Base-by-base conservation (phyloP, 176 grass and related monocot genomes). In the Alloteropsis semialata region DNA sequence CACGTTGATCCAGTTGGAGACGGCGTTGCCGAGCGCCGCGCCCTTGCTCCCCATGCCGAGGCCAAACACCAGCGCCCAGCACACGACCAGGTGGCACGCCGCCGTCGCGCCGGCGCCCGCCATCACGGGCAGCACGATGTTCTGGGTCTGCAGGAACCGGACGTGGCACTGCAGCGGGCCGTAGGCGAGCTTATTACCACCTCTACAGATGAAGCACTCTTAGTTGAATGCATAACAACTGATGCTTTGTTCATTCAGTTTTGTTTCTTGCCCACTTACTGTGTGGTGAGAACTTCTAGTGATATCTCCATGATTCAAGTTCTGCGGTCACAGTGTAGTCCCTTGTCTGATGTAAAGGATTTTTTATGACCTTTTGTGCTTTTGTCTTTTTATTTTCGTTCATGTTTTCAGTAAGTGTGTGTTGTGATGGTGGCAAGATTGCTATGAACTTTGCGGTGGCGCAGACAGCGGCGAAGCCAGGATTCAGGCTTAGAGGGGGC, bases 121-220 rank as follows among this genome's bases (percentile, higher is more conserved):
- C 86, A 92, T 74, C 27, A 82, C 74, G 4, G 86, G 86, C 42
- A 89, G 37, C 46, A 89, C 83, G 22, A 89, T 72, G 74, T 82
- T 89, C 82, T 92, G 90, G 15, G 90, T 65, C 46, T 92, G 86
- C 67, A 92, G 69, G 69, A 72, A 72, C 44, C 69, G 15, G 44
- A 72, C 45, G 70, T 73, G 70, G 70, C 88, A 85, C 28, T 86
- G 88, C 21, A 90, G 77, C 19, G 64, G 67, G 4, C 84, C 81
- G 48, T 84, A 91, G 4, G 89, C 80, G 68, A 87, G 18, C 45
- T 69, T 58, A 0, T 33, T 51, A 21, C 57, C 25, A 45, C 24
- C n/a, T 77, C 19, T 57, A 22, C 8, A 33, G 21, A 66, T 12
- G 13, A 25, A 22, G 1, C 10, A 22, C 21, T 58, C 7, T 43